A percentile compares a stretch with the other conserved stretches of the same genome.
phyloP scores from a whole-genome alignment of 2,329 filamentous ascomycete genomes.

The Fusarium vanettenii region DNA sequence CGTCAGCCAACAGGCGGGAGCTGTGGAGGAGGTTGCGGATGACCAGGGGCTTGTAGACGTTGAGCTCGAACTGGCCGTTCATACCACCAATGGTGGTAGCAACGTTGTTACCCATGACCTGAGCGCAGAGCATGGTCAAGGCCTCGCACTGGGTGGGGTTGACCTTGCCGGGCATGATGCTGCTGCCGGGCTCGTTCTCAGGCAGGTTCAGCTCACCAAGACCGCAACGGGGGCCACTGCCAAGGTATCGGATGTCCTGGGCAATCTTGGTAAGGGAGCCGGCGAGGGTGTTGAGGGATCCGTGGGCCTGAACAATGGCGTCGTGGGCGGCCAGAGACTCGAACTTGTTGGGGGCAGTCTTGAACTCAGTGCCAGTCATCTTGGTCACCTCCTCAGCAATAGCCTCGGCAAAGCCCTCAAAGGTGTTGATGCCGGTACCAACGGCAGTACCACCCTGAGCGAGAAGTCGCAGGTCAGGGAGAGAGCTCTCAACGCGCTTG shows the following conservation, averaged over 20 bases:
- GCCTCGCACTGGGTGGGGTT: conserved; percentile 99
- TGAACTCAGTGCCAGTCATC: conserved; percentile 93
- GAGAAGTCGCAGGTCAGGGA: conserved; percentile 86
- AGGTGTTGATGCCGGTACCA: conserved; percentile 97
- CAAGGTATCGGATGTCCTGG: conserved; percentile 97
- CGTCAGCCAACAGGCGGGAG: conserved; percentile 86
- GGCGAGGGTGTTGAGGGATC: conserved; percentile 92
- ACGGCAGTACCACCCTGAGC: conserved; percentile 98
- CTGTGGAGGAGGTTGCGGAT: conserved; percentile 97
- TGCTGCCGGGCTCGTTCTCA: conserved; percentile 97
- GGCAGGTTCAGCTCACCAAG: conserved; percentile 93
- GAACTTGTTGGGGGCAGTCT: conserved; percentile 99
- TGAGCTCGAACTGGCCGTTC: conserved; percentile 98
- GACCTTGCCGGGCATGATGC: conserved; percentile 99
- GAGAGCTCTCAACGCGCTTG: conserved; percentile 82
- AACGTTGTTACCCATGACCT: conserved; percentile 98
- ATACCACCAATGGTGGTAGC: conserved; percentile 94
- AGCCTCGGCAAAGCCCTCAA: conserved; percentile 92
- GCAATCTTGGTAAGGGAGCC: conserved; percentile 96
- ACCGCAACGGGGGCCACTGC: conserved; percentile 94
- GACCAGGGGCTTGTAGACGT: conserved; percentile 98
- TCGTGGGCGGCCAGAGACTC: conserved; percentile 97
- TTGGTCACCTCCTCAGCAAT: conserved; percentile 91
- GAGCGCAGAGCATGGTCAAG: conserved; percentile 95
- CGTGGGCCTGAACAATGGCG: conserved; percentile 92